Base-by-base conservation (phyloP, 208 protist genomes). In the Endotrypanum monterogeii region DNA sequence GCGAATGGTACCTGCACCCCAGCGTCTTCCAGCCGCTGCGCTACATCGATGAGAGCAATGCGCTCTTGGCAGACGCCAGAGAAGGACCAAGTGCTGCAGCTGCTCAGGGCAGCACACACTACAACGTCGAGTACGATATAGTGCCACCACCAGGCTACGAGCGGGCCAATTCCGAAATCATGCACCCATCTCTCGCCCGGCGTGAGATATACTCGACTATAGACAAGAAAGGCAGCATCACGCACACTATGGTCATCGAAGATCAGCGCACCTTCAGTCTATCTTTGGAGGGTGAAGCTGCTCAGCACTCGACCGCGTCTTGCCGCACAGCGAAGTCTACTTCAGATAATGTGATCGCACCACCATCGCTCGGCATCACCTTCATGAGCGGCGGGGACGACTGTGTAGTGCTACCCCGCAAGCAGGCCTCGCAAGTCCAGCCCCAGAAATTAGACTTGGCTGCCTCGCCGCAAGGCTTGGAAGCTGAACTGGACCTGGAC, bases 1-100 rank as follows among this genome's bases (percentile, higher is more conserved):
- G 48, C 32, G 44, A 79, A 41, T 95, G 90, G 92, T 95, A 95
- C 74, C 68, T 88, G 44, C 83, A 94, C 76, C 85, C 86, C 44
- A 85, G 75, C 66, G 70, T 94, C 51, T 83, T 78, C 52, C 88
- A 95, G 71, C 78, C 81, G 9, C 82, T 83, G 37, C 89, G 86
- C 20, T 94, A 89, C 76, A 51, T 69, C 18, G 67, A 75, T 44
- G 54, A 54, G 14, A 54, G 51, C 41, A 28, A 28, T 25, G 12
- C 63, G 16, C 60, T 25, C 37, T 71, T 61, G 39, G 39, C 74
- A 20, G 50, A 2, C 57, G 39, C 41, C 23, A 48, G 28, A 39
- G 74, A 66, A 14, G 41, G 28, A 18, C 32, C 44, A 35, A 14
- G 14, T 52, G 57, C n/a, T 35, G 20, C 63, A 23, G 35, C 48